phyloP scores from a whole-genome alignment of 441 rosid genomes.

The Croton laevigatus region DNA sequence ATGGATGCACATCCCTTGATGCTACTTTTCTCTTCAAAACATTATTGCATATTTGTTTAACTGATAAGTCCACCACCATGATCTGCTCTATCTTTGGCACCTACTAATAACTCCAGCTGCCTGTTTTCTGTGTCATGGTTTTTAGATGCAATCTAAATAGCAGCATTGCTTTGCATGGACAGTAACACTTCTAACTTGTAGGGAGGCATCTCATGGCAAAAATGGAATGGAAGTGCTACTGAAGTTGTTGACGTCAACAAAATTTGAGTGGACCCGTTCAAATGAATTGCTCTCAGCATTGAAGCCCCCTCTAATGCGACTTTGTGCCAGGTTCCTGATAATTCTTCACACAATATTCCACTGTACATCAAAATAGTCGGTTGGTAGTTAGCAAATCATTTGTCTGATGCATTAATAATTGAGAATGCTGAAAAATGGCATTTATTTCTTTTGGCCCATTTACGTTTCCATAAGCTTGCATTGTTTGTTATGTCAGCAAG shows the following conservation, averaged over 20 bases:
- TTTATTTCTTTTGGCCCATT: neutral
- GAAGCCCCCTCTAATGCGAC: conserved; percentile 66
- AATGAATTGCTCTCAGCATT: conserved; percentile 47
- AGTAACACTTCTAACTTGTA: conserved; percentile 27
- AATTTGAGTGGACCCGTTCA: conserved; percentile 57
- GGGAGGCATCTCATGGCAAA: conserved; percentile 48
- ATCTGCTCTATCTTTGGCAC: conserved; percentile 14
- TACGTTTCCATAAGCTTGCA: neutral
- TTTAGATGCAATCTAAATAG: neutral
- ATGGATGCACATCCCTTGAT: neutral
- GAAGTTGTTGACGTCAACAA: conserved; percentile 46
- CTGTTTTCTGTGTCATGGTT: neutral
- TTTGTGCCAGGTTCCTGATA: conserved; percentile 67
- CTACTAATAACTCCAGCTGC: neutral
- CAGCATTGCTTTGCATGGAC: conserved; percentile 13
- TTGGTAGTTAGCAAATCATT: neutral
- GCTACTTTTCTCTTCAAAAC: neutral
- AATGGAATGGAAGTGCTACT: conserved; percentile 75
- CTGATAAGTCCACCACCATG: neutral
- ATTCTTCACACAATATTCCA: neutral
- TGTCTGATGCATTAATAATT: neutral
- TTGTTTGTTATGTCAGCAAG: neutral
- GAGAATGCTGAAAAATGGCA: neutral
- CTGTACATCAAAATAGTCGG: conserved; percentile 1
- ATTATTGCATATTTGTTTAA: neutral